Percentiles rank a stretch among this genome's conserved stretches.
Evolutionary conservation across 2,329 filamentous ascomycete species (phyloP).

Genomic region (Fusarium sp.): DNA sequence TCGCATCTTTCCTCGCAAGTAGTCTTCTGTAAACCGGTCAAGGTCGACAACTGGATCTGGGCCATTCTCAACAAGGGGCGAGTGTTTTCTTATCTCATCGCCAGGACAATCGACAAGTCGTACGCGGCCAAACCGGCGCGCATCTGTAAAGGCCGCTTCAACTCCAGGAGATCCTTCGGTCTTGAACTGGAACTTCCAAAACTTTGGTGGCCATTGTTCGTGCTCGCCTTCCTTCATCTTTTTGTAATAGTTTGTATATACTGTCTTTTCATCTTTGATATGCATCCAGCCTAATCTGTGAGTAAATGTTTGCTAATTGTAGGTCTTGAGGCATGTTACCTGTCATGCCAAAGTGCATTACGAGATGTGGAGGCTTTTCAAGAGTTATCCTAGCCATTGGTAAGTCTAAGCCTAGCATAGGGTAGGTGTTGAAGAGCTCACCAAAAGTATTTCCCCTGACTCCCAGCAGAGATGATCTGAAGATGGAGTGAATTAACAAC

Average conservation of each 20-base stretch:
- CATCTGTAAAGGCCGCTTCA: constrained; percentile 84
- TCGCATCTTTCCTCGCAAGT: constrained; percentile 75
- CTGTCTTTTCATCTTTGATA: constrained; percentile 80
- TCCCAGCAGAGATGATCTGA: constrained; percentile 72
- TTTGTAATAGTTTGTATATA: constrained; percentile 85
- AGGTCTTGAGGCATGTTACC: constrained; percentile 50
- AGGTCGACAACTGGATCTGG: constrained; percentile 90
- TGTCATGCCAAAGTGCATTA: constrained; percentile 88
- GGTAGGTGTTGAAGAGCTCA: constrained; percentile 45
- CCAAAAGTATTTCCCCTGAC: constrained; percentile 98
- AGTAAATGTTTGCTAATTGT: constrained; percentile 9
- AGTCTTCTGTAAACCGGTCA: constrained; percentile 79
- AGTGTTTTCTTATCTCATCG: constrained; percentile 77
- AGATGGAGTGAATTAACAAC: background rate
- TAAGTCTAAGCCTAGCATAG: constrained; percentile 7
- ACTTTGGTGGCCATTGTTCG: constrained; percentile 85
- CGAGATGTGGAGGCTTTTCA: constrained; percentile 81
- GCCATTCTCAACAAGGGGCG: constrained; percentile 89
- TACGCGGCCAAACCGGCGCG: constrained; percentile 81
- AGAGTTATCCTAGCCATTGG: constrained; percentile 59
- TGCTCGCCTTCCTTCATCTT: constrained; percentile 69
- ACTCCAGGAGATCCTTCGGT: constrained; percentile 65
- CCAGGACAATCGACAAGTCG: constrained; percentile 84
- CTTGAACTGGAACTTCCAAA: constrained; percentile 85
- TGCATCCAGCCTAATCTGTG: constrained; percentile 78